Percentiles rank a stretch among this genome's conserved stretches.
phyloP scores from a whole-genome alignment of 1,284 basidiomycete species.

The Puccinia horiana region DNA sequence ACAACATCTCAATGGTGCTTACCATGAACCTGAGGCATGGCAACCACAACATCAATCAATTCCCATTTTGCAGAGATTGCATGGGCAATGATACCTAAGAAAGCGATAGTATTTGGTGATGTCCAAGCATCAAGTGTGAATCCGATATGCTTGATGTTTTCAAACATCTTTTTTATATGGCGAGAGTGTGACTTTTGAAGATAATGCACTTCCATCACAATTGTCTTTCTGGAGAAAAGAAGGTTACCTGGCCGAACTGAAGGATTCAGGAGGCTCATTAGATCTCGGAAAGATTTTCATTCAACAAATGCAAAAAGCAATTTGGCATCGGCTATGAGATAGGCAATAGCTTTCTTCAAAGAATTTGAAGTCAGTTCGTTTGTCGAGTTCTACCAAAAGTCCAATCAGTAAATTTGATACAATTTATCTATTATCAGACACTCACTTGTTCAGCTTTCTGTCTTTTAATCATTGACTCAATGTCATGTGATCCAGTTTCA shows the following conservation, averaged over 20 bases:
- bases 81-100: conserved; percentile 9
- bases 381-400: neutral
- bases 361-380: neutral
- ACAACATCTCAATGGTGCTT: neutral
- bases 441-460: neutral
- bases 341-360: neutral
- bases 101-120: neutral
- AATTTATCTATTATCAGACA: neutral
- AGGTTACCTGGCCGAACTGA: neutral
- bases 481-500: too few species aligned
- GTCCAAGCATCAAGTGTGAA: conserved; percentile 21
- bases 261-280: neutral
- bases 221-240: conserved; percentile 7
- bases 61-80: neutral
- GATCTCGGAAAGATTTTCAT: neutral
- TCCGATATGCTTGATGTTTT: neutral
- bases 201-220: neutral
- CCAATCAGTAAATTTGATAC: neutral
- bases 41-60: neutral
- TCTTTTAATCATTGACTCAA: neutral
- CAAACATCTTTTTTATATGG: neutral
- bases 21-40: neutral
- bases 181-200: neutral
- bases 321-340: conserved; percentile 2
- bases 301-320: conserved; percentile 2